Conservation (phyloP, 2,329 filamentous ascomycete species). For the Trichoderma lentiforme region DNA sequence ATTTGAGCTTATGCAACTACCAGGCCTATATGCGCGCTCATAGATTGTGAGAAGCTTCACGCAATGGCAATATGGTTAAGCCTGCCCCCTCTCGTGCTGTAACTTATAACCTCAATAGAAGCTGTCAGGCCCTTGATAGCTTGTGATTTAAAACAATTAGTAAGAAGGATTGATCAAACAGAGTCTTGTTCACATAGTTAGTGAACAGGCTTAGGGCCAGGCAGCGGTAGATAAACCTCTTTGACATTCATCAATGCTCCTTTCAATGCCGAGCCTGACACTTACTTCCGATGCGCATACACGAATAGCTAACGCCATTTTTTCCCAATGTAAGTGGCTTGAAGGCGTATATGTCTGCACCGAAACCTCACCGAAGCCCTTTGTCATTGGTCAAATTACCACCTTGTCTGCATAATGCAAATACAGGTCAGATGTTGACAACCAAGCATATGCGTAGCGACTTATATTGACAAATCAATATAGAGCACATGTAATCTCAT, state of each 20-base stretch:
- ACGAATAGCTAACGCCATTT: too few relatives aligned
- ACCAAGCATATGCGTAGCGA: not conserved
- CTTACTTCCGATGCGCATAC: too few relatives aligned
- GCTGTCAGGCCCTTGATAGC: not conserved
- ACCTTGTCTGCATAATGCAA: not conserved
- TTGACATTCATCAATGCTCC: not conserved
- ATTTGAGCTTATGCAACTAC: not conserved
- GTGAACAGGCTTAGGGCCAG: not conserved
- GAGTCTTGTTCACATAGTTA: not conserved
- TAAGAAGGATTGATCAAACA: not conserved
- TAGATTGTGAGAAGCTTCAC: not conserved
- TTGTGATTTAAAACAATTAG: too few relatives aligned
- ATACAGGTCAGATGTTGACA: not conserved
- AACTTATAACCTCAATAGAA: not conserved
- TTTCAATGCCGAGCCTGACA: too few relatives aligned
- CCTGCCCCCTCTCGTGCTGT: not conserved
- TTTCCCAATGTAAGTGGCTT: not conserved
- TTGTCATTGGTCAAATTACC: not conserved
- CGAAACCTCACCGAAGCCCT: not conserved
- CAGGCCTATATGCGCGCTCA: not conserved
- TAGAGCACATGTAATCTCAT: not conserved
- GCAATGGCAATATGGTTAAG: too few relatives aligned
- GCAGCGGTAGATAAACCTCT: not conserved
- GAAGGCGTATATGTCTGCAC: not conserved
- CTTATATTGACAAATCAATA: not conserved